Evolutionary conservation across 257 asterid species (phyloP).

Genomic region (Petunia secreta): DNA sequence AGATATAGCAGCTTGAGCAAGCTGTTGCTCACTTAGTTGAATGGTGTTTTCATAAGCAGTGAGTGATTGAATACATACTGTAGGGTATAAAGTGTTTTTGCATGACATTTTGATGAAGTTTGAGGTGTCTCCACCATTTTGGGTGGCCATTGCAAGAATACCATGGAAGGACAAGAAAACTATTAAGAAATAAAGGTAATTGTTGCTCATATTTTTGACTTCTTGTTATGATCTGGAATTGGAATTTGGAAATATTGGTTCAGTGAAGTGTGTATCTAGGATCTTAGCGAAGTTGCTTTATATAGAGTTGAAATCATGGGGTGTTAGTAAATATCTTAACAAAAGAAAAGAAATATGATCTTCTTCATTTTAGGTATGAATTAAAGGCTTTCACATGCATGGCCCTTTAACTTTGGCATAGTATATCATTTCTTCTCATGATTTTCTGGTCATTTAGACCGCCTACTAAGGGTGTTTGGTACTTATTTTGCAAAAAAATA

Average conservation of each 20-base stretch:
- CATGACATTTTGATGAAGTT: conserved; percentile 55
- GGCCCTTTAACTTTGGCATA: too few relatives aligned
- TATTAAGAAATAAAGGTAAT: conserved; percentile 32
- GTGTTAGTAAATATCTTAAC: too few relatives aligned
- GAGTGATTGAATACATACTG: conserved; percentile 56
- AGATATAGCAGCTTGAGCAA: conserved; percentile 55
- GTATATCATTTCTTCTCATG: too few relatives aligned
- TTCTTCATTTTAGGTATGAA: not conserved
- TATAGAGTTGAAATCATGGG: conserved; percentile 30
- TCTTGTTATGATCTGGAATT: not conserved
- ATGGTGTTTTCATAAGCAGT: conserved; percentile 44
- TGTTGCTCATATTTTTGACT: conserved; percentile 37
- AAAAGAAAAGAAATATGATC: too few relatives aligned
- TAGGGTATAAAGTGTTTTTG: conserved; percentile 54
- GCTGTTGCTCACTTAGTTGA: conserved; percentile 47
- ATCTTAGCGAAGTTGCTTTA: conserved; percentile 21
- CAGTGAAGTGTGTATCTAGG: conserved; percentile 1
- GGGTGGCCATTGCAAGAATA: not conserved
- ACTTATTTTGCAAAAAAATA: too few relatives aligned
- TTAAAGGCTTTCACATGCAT: too few relatives aligned
- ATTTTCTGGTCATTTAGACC: too few relatives aligned
- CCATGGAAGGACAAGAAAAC: conserved; percentile 36
- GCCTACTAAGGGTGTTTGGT: too few relatives aligned
- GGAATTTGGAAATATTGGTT: not conserved
- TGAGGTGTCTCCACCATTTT: conserved; percentile 21